Conservation (phyloP, 495 filamentous ascomycete species). For the Penicillium tannophilum region DNA sequence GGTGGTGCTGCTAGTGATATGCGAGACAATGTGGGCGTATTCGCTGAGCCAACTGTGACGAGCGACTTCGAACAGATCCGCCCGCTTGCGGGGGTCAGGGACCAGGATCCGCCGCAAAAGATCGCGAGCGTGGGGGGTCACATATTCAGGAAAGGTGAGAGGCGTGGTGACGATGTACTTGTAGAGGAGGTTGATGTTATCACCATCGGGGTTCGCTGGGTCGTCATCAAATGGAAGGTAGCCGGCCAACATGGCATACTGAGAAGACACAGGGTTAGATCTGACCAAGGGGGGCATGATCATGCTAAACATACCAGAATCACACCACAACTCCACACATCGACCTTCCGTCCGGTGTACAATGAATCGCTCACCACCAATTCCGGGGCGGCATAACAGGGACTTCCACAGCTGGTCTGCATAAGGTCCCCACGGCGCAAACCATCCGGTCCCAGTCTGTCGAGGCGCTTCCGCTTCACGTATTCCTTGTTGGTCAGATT, state of each 20-base stretch:
- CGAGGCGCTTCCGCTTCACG: conserved; percentile 75
- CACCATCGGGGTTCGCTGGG: conserved; percentile 96
- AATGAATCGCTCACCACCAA: conserved; percentile 96
- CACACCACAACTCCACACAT: conserved; percentile 99
- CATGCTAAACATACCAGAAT: conserved; percentile 70
- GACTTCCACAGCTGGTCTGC: conserved; percentile 61
- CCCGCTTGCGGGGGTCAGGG: conserved; percentile 92
- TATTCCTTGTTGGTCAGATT: conserved; percentile 82
- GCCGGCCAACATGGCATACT: conserved; percentile 99
- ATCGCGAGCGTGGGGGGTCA: conserved; percentile 94
- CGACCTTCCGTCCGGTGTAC: conserved; percentile 96
- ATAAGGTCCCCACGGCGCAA: conserved; percentile 68
- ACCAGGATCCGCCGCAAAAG: conserved; percentile 90
- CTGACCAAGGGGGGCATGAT: not conserved
- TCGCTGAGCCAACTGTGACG: conserved; percentile 98
- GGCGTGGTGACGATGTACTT: conserved; percentile 99
- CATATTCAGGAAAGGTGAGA: conserved; percentile 98
- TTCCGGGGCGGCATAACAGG: conserved; percentile 95
- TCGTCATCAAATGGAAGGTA: conserved; percentile 99
- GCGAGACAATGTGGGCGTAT: conserved; percentile 90
- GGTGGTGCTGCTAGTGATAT: conserved; percentile 94
- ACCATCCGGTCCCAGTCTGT: conserved; percentile 82
- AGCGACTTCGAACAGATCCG: conserved; percentile 96
- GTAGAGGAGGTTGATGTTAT: conserved; percentile 98
- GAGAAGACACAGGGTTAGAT: conserved; percentile 9